phyloP scores from a whole-genome alignment of 1,139 yeast species.

The Candida dubliniensis region DNA sequence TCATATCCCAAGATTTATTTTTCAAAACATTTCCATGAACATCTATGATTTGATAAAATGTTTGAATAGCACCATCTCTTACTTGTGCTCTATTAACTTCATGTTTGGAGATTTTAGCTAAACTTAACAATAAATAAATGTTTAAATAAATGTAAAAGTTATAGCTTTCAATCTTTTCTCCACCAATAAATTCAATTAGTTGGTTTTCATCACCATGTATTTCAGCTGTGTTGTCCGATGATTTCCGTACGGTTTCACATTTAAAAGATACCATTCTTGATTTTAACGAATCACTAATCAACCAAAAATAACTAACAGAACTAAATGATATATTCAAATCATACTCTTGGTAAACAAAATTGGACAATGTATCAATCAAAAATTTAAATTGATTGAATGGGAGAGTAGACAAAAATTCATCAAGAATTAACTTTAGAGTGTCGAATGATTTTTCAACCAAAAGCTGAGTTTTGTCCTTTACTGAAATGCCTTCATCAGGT shows the following conservation, averaged over 20 bases:
- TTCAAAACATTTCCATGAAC: constrained; percentile 61
- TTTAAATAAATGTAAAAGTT: constrained; percentile 32
- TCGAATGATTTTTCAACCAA: constrained; percentile 70
- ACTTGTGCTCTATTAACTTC: constrained; percentile 63
- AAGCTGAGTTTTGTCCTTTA: constrained; percentile 39
- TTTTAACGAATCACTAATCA: constrained; percentile 73
- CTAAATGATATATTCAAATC: constrained; percentile 88
- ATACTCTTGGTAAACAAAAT: constrained; percentile 66
- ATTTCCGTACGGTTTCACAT: too few relatives aligned
- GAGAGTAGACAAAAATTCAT: constrained; percentile 73
- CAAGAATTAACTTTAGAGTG: constrained; percentile 76
- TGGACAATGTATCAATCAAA: constrained; percentile 68
- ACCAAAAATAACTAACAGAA: constrained; percentile 89
- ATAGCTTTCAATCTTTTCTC: constrained; percentile 16
- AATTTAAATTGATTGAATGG: constrained; percentile 63
- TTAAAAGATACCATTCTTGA: constrained; percentile 26
- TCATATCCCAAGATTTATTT: constrained; percentile 52
- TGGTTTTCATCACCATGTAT: constrained; percentile 19
- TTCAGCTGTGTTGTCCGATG: too few relatives aligned
- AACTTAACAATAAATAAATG: constrained; percentile 64
- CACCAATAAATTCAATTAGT: constrained; percentile 21
- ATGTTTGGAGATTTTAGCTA: constrained; percentile 65
- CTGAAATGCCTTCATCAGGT: constrained; percentile 18
- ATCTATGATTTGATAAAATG: constrained; percentile 80
- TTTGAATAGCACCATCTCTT: constrained; percentile 84